Evolutionary conservation across 345 rosid genomes (phyloP).

Genomic region (Rhodamnia rubescens): DNA sequence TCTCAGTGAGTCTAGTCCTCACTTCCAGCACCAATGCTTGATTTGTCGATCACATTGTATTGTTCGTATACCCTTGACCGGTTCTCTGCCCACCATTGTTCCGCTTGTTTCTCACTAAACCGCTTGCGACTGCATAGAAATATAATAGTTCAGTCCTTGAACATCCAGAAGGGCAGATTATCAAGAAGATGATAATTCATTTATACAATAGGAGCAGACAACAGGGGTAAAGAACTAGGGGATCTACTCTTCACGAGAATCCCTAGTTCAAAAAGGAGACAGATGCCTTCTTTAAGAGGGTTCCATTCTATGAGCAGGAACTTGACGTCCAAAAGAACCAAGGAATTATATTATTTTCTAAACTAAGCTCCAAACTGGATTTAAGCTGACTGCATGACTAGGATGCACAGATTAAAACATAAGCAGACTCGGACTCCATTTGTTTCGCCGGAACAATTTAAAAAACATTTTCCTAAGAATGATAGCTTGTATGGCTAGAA

Average conservation of each 20-base stretch:
- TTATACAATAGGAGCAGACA: neutral
- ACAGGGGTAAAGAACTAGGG: neutral
- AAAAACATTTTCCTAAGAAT: too few species aligned
- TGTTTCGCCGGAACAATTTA: too few species aligned
- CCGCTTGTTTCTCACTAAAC: constrained; percentile 93
- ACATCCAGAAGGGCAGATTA: neutral
- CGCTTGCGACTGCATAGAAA: constrained; percentile 70
- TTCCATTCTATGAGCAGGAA: neutral
- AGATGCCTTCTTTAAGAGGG: neutral
- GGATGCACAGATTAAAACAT: neutral
- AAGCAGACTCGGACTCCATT: neutral
- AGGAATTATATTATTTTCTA: neutral
- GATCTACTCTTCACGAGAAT: neutral
- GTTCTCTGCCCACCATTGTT: constrained; percentile 96
- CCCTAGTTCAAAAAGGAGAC: neutral
- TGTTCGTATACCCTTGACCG: constrained; percentile 77
- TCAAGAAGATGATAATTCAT: neutral
- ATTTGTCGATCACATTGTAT: constrained; percentile 82
- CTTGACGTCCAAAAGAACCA: neutral
- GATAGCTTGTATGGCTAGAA: too few species aligned
- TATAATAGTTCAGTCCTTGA: neutral
- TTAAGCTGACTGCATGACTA: neutral
- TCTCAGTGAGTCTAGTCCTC: constrained; percentile 58
- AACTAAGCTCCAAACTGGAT: neutral
- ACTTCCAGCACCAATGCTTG: constrained; percentile 68